Evolutionary conservation across 2,329 filamentous ascomycete genomes (phyloP).

Genomic region (Didymella lethalis): DNA sequence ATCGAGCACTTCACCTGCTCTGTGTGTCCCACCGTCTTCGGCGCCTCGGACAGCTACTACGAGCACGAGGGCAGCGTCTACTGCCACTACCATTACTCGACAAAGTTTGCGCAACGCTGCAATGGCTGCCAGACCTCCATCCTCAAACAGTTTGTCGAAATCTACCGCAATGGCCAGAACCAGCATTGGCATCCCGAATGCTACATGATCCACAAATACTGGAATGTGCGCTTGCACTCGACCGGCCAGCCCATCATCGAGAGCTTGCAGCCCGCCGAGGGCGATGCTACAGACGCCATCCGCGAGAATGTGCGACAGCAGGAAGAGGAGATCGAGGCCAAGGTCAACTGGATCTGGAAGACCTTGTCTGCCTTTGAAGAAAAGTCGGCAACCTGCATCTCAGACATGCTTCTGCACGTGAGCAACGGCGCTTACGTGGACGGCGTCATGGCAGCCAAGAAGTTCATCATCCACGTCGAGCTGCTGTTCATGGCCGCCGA

Average conservation of each 20-base stretch:
- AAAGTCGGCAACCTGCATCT: conserved; percentile 96
- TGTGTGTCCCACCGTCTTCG: conserved; percentile 95
- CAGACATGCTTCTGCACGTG: conserved; percentile 97
- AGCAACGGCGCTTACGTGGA: conserved; percentile 97
- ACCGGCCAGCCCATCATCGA: conserved; percentile 52
- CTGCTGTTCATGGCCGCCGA: conserved; percentile 90
- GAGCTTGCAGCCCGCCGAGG: conserved; percentile 50
- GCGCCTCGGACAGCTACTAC: conserved; percentile 97
- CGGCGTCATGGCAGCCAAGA: conserved; percentile 91
- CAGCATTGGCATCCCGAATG: conserved; percentile 99
- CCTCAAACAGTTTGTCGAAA: conserved; percentile 98
- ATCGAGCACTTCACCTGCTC: conserved; percentile 99
- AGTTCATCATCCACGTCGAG: conserved; percentile 96
- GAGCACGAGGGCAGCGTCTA: conserved; percentile 97
- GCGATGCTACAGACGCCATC: conserved; percentile 70
- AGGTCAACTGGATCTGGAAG: conserved; percentile 98
- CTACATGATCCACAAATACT: conserved; percentile 99
- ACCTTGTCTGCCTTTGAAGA: conserved; percentile 97
- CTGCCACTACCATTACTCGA: conserved; percentile 99
- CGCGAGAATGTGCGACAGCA: conserved; percentile 80
- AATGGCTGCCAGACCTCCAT: conserved; percentile 98
- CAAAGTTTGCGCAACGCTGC: conserved; percentile 93
- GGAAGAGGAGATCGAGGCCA: conserved; percentile 96
- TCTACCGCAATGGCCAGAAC: conserved; percentile 96
- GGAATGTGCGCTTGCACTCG: conserved; percentile 84